Conservation (phyloP, 306 rosid genomes). For the Macrotyloma uniflorum region DNA sequence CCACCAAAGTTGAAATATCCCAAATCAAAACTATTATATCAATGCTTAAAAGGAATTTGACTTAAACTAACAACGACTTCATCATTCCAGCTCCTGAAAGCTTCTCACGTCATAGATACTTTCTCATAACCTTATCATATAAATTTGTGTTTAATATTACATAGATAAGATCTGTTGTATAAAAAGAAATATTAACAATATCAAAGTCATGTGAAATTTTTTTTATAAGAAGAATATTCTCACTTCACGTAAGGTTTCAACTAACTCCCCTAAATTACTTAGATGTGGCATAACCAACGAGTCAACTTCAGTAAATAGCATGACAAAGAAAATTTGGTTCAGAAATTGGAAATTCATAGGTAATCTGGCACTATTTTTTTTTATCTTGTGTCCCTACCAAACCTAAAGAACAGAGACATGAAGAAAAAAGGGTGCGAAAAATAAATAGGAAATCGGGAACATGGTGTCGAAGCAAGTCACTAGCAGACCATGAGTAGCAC, state of each 20-base stretch:
- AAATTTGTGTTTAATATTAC: not conserved
- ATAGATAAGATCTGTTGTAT: not conserved
- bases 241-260: not conserved
- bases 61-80: not conserved
- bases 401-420: not conserved
- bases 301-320: slow-evolving; percentile 26
- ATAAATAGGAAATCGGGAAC: not conserved
- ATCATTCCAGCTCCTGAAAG: not conserved
- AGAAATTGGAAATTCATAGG: not conserved
- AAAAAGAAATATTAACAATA: not conserved
- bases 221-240: not conserved
- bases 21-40: not conserved
- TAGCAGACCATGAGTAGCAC: not conserved
- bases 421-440: not conserved
- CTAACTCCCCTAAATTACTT: not conserved
- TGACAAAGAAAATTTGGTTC: slow-evolving; percentile 9
- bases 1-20: slow-evolving; percentile 31
- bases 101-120: not conserved
- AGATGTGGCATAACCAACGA: not conserved
- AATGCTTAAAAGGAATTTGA: not conserved
- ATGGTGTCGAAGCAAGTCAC: not conserved
- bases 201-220: not conserved
- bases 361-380: not conserved
- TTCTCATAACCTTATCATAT: not conserved
- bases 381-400: slow-evolving; percentile 13